phyloP scores from a whole-genome alignment of 2,329 filamentous ascomycete genomes.

The Cordyceps cicadae region DNA sequence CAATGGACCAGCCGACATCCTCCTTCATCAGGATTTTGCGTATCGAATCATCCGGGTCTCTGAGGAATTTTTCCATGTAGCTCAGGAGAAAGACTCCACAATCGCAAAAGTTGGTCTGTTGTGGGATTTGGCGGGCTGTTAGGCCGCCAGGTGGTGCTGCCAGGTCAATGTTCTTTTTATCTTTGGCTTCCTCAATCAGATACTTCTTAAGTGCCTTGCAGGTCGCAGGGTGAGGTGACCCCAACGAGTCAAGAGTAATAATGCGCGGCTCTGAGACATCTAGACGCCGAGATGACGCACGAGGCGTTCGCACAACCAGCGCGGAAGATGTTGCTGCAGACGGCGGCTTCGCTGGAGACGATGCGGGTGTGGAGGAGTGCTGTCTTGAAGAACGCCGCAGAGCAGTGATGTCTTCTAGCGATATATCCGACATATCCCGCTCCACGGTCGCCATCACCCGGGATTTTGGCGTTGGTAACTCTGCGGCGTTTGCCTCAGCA shows the following conservation, averaged over 20 bases:
- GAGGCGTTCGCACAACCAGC: neutral
- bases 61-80: conserved; percentile 76
- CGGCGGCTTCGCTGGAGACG: neutral
- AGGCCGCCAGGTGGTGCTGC: conserved; percentile 37
- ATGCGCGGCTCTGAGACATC: conserved; percentile 57
- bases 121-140: conserved; percentile 67
- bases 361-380: neutral
- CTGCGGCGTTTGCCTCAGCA: conserved; percentile 2
- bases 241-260: conserved; percentile 81
- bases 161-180: conserved; percentile 44
- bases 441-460: conserved; percentile 15
- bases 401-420: conserved; percentile 16
- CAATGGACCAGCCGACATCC: conserved; percentile 41
- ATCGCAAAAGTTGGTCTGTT: conserved; percentile 77
- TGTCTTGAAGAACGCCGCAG: conserved; percentile 1
- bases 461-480: conserved; percentile 4
- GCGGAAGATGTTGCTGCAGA: neutral
- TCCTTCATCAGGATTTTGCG: conserved; percentile 56
- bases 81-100: conserved; percentile 82
- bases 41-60: conserved; percentile 63
- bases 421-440: conserved; percentile 17
- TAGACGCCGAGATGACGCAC: conserved; percentile 17
- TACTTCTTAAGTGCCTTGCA: conserved; percentile 67
- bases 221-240: conserved; percentile 53
- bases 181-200: conserved; percentile 61